A percentile compares a stretch with the other conserved stretches of the same genome.
Conservation (phyloP, 2,329 filamentous ascomycete genomes). For the Nemania sp. region DNA sequence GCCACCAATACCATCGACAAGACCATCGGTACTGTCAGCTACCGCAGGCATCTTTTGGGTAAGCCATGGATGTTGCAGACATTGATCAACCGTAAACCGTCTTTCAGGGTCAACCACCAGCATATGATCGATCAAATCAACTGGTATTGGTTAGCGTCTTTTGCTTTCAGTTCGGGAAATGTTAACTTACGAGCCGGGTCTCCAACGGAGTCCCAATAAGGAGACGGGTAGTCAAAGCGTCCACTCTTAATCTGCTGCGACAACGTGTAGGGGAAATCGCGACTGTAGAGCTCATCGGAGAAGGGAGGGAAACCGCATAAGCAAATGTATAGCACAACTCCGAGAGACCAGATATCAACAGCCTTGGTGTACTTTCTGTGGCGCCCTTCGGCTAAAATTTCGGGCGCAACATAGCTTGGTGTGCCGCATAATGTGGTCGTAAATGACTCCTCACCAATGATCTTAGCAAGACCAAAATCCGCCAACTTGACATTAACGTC, state of each 20-base stretch:
- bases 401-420: conserved; percentile 96
- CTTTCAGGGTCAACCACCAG: conserved; percentile 86
- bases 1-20: conserved; percentile 85
- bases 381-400: conserved; percentile 86
- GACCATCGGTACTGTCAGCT: conserved; percentile 89
- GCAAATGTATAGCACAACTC: conserved; percentile 98
- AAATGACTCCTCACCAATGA: conserved; percentile 98
- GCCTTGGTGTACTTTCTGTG: conserved; percentile 92
- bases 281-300: conserved; percentile 87
- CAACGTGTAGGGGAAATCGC: conserved; percentile 85
- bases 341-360: conserved; percentile 95
- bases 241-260: conserved; percentile 91
- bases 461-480: conserved; percentile 97
- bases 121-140: conserved; percentile 96
- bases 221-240: conserved; percentile 92
- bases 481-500: conserved; percentile 89
- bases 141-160: conserved; percentile 48
- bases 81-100: conserved; percentile 90
- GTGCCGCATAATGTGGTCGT: conserved; percentile 96
- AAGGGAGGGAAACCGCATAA: conserved; percentile 97
- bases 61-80: conserved; percentile 91
- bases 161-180: conserved; percentile 1
- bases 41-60: conserved; percentile 70
- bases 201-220: conserved; percentile 92
- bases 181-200: conserved; percentile 77